A percentile compares a stretch with the other conserved stretches of the same genome.
phyloP scores from a whole-genome alignment of 371 early-diverging fungal genomes.

The Phascolomyces articulosus region DNA sequence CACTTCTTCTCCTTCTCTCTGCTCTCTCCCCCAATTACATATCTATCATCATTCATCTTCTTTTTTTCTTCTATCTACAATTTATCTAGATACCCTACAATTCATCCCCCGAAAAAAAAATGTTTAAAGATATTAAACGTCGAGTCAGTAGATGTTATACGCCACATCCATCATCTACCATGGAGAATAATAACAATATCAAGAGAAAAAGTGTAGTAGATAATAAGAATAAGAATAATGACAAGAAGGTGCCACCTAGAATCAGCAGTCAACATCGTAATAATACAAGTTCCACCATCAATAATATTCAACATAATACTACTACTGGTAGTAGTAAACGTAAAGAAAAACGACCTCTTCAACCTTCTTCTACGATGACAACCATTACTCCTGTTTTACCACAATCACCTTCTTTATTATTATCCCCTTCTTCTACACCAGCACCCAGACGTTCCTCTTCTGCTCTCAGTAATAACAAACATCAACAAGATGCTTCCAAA shows the following conservation, averaged over 20 bases:
- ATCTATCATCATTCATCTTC: too few species aligned
- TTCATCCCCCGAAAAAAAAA: too few species aligned
- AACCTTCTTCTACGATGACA: neutral
- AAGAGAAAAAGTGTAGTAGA: neutral
- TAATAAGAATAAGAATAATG: neutral
- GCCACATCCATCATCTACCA: neutral
- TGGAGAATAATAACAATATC: too few species aligned
- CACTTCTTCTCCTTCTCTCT: too few species aligned
- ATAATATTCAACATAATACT: too few species aligned
- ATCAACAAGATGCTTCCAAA: too few species aligned
- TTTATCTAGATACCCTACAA: too few species aligned
- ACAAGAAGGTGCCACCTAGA: neutral
- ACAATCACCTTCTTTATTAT: too few species aligned
- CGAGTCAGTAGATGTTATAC: constrained; percentile 19
- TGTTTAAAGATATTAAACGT: constrained; percentile 24
- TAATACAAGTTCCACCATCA: too few species aligned
- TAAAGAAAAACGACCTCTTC: constrained; percentile 8
- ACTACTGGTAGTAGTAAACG: neutral
- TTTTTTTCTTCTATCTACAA: too few species aligned
- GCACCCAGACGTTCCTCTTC: neutral
- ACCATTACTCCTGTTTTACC: too few species aligned
- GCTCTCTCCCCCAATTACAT: too few species aligned
- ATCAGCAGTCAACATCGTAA: neutral
- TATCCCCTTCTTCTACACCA: neutral
- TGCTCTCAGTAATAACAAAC: neutral